A percentile compares a stretch with the other conserved stretches of the same genome.
Conservation (phyloP, 345 rosid genomes). For the Lepidium didymum region DNA sequence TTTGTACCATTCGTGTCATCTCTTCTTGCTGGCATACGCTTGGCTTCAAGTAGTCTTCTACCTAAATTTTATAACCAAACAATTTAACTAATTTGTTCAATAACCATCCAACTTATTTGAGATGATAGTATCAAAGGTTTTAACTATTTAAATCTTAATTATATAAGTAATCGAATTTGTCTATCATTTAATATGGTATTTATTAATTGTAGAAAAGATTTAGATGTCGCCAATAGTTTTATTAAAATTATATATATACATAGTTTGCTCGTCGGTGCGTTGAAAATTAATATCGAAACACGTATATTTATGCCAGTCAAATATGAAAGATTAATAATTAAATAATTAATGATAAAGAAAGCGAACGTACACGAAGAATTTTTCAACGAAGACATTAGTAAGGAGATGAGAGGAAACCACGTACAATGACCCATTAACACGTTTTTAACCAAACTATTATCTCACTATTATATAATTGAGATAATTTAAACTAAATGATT, state of each 20-base stretch:
- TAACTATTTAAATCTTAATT: not conserved
- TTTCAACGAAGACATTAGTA: slow-evolving; percentile 20
- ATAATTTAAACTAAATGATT: slow-evolving; percentile 26
- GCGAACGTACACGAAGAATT: slow-evolving; percentile 10
- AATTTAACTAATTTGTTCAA: not conserved
- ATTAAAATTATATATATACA: not conserved
- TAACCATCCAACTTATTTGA: not conserved
- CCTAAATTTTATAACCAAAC: not conserved
- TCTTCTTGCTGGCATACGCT: slow-evolving; percentile 24
- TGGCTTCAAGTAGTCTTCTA: slow-evolving; percentile 1
- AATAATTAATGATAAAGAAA: not conserved
- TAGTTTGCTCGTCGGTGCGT: slow-evolving; percentile 22
- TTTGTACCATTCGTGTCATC: slow-evolving; percentile 2
- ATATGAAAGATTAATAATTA: not conserved
- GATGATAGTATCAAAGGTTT: not conserved
- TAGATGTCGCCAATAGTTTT: not conserved
- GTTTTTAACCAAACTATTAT: slow-evolving; percentile 10
- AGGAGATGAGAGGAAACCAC: slow-evolving; percentile 28
- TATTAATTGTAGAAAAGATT: not conserved
- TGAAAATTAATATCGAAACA: slow-evolving; percentile 10
- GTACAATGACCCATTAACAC: slow-evolving; percentile 28
- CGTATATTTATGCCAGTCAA: slow-evolving; percentile 22
- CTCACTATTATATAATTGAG: not conserved
- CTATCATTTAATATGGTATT: not conserved
- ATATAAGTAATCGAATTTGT: not conserved